Conservation (phyloP, 208 protist species). For the Jaenimonas drosophilae region DNA sequence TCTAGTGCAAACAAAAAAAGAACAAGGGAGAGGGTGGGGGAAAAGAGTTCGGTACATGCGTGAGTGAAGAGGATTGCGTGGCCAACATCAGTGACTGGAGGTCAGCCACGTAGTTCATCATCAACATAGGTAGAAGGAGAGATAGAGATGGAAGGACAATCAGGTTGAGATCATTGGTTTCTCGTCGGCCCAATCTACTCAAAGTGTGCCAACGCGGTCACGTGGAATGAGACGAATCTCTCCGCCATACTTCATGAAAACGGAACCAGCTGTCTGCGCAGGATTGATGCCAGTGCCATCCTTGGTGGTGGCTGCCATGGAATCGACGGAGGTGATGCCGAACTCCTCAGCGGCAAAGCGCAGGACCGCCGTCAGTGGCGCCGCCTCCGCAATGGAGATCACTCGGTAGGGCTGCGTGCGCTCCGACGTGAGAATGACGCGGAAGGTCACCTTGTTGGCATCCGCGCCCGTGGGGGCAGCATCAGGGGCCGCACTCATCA, state of each 20-base stretch:
- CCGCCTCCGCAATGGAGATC: slow-evolving; percentile 91
- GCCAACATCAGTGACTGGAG: no score
- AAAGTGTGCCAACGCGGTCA: slow-evolving; percentile 80
- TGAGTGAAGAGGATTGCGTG: no score
- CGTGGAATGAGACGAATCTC: slow-evolving; percentile 93
- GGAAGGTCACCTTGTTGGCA: slow-evolving; percentile 67
- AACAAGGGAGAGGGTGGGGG: no score
- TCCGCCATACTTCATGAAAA: slow-evolving; percentile 93
- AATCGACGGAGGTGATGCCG: slow-evolving; percentile 61
- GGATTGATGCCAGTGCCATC: slow-evolving; percentile 96
- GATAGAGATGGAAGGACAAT: neutral
- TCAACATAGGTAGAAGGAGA: no score
- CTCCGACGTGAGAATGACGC: slow-evolving; percentile 77
- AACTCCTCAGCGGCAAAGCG: slow-evolving; percentile 94
- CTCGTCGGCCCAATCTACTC: no score
- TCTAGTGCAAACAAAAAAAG: no score
- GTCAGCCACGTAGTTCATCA: no score
- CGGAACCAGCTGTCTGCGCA: slow-evolving; percentile 84
- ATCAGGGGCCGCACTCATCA: neutral
- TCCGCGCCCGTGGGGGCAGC: slow-evolving; percentile 9
- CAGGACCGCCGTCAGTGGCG: slow-evolving; percentile 93
- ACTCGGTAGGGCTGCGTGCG: slow-evolving; percentile 71
- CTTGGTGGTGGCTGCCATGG: slow-evolving; percentile 80
- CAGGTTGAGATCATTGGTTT: no score
- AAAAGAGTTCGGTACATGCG: no score